Conservation (phyloP, 2,329 filamentous ascomycete genomes). For the Trichoderma semiorbis region DNA sequence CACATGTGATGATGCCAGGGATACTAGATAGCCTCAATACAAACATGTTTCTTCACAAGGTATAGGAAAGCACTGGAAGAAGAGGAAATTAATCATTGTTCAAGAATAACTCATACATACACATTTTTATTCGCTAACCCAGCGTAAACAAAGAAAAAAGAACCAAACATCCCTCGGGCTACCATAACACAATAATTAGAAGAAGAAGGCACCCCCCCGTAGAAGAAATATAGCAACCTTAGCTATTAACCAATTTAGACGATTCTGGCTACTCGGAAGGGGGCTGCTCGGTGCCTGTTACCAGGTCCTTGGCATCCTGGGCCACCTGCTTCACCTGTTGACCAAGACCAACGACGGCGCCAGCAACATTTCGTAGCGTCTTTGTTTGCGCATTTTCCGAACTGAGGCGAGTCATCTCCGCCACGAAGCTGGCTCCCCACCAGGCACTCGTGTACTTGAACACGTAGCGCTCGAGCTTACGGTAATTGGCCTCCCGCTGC, state of each 20-base stretch:
- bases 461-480: slow-evolving; percentile 90
- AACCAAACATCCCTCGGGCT: background rate
- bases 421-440: slow-evolving; percentile 93
- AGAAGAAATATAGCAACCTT: background rate
- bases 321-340: slow-evolving; percentile 28
- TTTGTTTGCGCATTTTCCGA: slow-evolving; percentile 38
- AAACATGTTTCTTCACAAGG: background rate
- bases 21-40: background rate
- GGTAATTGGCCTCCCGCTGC: slow-evolving; percentile 80
- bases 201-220: background rate
- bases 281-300: slow-evolving; percentile 2
- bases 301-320: slow-evolving; percentile 28
- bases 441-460: slow-evolving; percentile 97
- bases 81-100: background rate
- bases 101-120: background rate
- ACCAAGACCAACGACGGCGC: slow-evolving; percentile 34
- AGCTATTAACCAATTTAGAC: background rate
- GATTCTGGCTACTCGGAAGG: background rate
- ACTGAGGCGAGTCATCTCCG: slow-evolving; percentile 64
- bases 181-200: background rate
- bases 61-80: background rate
- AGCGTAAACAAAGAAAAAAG: background rate
- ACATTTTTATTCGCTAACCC: slow-evolving; percentile 10
- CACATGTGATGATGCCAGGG: background rate
- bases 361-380: slow-evolving; percentile 41